Base-by-base conservation (phyloP, 495 filamentous ascomycete species). In the Polyplosphaeria fusca region DNA sequence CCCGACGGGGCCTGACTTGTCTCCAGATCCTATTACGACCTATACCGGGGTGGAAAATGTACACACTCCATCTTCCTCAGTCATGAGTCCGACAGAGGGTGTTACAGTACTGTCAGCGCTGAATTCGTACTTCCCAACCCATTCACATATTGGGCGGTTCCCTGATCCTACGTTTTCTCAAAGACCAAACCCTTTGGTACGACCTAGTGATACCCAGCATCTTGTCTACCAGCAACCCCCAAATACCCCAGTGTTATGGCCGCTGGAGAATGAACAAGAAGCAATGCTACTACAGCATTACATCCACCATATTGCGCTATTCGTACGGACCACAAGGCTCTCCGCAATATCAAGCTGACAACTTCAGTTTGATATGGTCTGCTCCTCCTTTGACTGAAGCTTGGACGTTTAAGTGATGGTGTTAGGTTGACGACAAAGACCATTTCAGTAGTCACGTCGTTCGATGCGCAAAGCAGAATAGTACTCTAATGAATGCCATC, bases 221-320 rank as follows among this genome's bases (percentile, higher is more conserved):
- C n/a, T 50, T 40, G 46, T 61, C 19, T 43, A 61, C 48, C 30
- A 55, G 12, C 56, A 60, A 20, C 56, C 49, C 1, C 56, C 56
- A 1, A 52, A 47, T 16, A 46, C 40, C 26, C 52, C 59, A 47
- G 52, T 58, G 2, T 28, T 63, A 19, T 63, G 59, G 59, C 59
- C 59, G 3, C 23, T 63, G 16, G 59, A 57, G 30, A 56, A 58
- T 44, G 59, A 63, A 16, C 59, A 63, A 25, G 59, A 63, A 38
- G 59, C 59, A 43, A 63, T 58, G 59, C 35, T 63, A 9, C 32
- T 63, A 14, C 47, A 48, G 40, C 59, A 63, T 35, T 63, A 63
- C 18, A 32, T 63, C 23, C 47, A 57, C 23, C 20, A 63, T 45
- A 53, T 63, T 26, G 59, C 59, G 18, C 59, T 58, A 18, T 63